These are phyloP conservation scores for Truncatella angustata DNA, from an alignment of 2,329 filamentous ascomycete species.

Conservation along the genomic window DNA sequence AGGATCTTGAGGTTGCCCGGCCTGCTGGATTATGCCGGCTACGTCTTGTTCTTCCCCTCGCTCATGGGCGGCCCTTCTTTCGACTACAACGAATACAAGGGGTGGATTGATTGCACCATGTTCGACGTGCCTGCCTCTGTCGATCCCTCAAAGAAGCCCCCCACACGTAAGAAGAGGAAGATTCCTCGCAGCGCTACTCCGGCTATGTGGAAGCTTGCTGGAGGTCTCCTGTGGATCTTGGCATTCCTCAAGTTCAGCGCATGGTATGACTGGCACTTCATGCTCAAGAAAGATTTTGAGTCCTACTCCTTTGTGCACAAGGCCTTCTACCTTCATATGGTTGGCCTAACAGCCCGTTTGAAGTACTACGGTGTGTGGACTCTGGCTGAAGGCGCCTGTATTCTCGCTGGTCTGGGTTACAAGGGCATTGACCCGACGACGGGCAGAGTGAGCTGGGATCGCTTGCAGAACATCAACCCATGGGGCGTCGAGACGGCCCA, in stretches of 20 bases:
- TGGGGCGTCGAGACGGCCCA: constrained; percentile 85
- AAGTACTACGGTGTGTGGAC: constrained; percentile 99
- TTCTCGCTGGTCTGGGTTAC: constrained; percentile 89
- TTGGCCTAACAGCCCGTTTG: constrained; percentile 75
- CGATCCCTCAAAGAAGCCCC: constrained; percentile 82
- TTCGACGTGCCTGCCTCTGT: constrained; percentile 80
- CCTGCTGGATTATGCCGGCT: constrained; percentile 80
- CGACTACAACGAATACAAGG: constrained; percentile 88
- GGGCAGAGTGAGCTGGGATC: constrained; percentile 82
- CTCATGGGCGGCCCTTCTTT: constrained; percentile 89
- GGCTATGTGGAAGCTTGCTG: constrained; percentile 71
- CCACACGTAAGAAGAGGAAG: constrained; percentile 83
- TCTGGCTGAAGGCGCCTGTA: constrained; percentile 89
- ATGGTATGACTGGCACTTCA: constrained; percentile 62
- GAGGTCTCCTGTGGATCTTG: constrained; percentile 76
- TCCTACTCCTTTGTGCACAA: constrained; percentile 68
- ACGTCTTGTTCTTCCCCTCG: constrained; percentile 92
- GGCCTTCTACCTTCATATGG: constrained; percentile 78
- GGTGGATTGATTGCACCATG: constrained; percentile 92
- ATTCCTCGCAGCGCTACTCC: constrained; percentile 90
- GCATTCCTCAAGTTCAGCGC: constrained; percentile 71
- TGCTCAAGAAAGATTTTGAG: constrained; percentile 66
- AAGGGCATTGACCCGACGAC: constrained; percentile 86
- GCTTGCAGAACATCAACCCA: constrained; percentile 85
- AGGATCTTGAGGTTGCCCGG: constrained; percentile 72